Evolutionary conservation across 2,329 filamentous ascomycete species (phyloP).

Genomic region (Teratosphaeria destructans): DNA sequence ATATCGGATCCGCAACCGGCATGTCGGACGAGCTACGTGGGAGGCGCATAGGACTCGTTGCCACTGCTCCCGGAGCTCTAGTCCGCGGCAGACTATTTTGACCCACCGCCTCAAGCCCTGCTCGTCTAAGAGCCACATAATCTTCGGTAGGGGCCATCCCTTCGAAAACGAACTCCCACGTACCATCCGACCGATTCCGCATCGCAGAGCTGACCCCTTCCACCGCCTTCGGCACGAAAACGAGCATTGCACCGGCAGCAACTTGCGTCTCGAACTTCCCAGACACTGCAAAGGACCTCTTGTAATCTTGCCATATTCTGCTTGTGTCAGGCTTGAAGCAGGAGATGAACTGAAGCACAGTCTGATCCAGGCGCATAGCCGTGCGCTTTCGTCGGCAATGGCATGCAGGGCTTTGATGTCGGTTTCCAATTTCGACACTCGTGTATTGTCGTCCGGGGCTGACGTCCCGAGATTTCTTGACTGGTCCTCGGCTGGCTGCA

Average conservation of each 20-base stretch:
- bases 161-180: not conserved
- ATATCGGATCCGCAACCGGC: too few species aligned
- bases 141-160: not conserved
- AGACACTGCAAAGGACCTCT: not conserved
- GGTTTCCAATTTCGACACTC: too few species aligned
- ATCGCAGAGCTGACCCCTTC: too few species aligned
- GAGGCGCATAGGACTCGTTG: too few species aligned
- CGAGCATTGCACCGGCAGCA: not conserved
- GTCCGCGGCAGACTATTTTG: too few species aligned
- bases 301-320: not conserved
- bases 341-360: not conserved
- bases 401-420: too few species aligned
- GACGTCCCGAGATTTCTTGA: too few species aligned
- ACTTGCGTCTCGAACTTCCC: not conserved
- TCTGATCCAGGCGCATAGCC: not conserved
- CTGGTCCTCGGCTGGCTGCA: too few species aligned
- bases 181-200: not conserved
- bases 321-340: not conserved
- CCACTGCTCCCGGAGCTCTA: too few species aligned
- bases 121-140: not conserved
- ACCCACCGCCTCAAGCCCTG: not conserved
- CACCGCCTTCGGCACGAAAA: too few species aligned
- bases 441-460: too few species aligned
- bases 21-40: too few species aligned
- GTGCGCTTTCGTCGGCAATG: not conserved